These are phyloP conservation scores for Penicillium ochrochloron DNA, from an alignment of 495 filamentous ascomycete genomes.

Conservation along the genomic window DNA sequence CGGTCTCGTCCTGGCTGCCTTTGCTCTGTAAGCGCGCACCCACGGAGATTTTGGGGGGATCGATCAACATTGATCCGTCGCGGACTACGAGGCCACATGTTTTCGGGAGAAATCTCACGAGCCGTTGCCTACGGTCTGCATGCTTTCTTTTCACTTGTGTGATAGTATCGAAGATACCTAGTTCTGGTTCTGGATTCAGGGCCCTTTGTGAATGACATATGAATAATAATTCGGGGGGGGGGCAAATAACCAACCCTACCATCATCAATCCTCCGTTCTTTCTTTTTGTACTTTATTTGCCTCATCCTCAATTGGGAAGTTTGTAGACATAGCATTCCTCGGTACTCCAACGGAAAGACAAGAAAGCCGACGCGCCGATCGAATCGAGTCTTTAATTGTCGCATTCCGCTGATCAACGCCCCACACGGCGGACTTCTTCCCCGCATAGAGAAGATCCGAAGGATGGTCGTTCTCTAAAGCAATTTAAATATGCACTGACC, in stretches of 20 bases:
- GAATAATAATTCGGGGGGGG: conserved; percentile 6
- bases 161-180: conserved; percentile 25
- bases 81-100: background rate
- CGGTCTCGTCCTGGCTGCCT: conserved; percentile 43
- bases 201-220: conserved; percentile 21
- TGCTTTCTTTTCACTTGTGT: conserved; percentile 23
- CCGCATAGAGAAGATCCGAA: background rate
- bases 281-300: background rate
- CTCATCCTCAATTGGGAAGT: background rate
- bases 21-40: conserved; percentile 39
- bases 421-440: conserved; percentile 8
- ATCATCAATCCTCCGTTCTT: background rate
- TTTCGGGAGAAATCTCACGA: background rate
- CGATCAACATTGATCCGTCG: background rate
- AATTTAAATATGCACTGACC: conserved; percentile 15
- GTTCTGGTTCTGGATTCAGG: conserved; percentile 2
- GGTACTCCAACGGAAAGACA: background rate
- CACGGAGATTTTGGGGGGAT: background rate
- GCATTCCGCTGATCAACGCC: conserved; percentile 6
- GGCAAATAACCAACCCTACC: background rate
- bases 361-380: conserved; percentile 2
- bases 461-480: background rate
- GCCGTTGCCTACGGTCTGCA: background rate
- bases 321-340: conserved; percentile 4
- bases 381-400: conserved; percentile 1